Conservation (phyloP, 164 flowering plant genomes). For the Nymphaea thermarum region DNA sequence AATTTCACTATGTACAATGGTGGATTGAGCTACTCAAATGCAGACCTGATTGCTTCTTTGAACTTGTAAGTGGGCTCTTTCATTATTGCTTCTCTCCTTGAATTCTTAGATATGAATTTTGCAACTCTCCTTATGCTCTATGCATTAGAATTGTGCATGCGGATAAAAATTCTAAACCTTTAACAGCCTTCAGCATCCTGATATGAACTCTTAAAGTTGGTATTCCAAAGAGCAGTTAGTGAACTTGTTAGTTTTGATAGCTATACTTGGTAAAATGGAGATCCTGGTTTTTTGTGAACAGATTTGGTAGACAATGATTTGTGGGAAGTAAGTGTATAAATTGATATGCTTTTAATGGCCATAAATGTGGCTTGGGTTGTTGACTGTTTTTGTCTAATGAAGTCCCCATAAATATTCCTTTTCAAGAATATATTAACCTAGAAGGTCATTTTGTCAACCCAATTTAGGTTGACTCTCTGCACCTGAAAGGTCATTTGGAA, state of each 20-base stretch:
- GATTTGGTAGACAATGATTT: no score
- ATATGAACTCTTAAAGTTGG: no score
- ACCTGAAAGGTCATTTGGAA: no score
- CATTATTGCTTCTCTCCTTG: background rate
- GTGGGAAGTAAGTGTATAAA: no score
- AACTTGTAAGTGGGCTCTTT: slow-evolving; percentile 30
- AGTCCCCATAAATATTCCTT: no score
- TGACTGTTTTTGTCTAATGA: no score
- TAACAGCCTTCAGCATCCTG: background rate
- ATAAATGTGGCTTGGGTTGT: no score
- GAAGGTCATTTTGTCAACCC: no score
- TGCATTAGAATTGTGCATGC: background rate
- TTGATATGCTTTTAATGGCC: no score
- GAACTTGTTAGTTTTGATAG: background rate
- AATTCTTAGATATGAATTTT: no score
- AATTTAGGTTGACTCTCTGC: no score
- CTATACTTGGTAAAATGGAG: background rate
- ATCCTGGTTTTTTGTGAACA: background rate
- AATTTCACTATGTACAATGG: slow-evolving; percentile 38
- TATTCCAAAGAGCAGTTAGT: background rate
- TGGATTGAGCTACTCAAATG: slow-evolving; percentile 32
- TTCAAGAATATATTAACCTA: no score
- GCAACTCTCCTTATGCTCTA: background rate
- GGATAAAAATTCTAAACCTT: background rate
- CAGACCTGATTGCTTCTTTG: slow-evolving; percentile 45